Base-by-base conservation (phyloP, 257 asterid genomes). In the Euphrasia confusa region DNA sequence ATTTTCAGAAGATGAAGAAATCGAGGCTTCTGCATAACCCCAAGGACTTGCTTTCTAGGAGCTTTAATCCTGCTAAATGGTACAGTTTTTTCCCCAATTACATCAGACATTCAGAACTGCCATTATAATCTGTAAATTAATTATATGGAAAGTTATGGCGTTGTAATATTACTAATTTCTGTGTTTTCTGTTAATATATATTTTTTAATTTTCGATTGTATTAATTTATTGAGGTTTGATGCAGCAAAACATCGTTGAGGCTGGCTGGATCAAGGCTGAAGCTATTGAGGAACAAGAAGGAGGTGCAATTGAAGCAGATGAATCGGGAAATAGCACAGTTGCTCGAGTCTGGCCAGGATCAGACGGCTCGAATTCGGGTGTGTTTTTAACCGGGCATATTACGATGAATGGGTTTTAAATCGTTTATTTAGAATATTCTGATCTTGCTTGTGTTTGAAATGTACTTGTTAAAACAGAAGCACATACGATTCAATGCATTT, bases 51-150 rank as follows among this genome's bases (percentile, higher is more conserved):
- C 77, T 91, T 27, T 76, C 82, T 61, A 79, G 80, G 84, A 81
- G 92, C 87, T 91, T 91, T 80, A 84, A 88, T 60, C 90, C 98
- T 45, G 73, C 86, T 37, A 91, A 88, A 84, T 91, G 94, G 98
- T 91, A 84, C 28, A n/a, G n/a, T n/a, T 63, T 66, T 64, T 13
- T n/a, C 17, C 40, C 39, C 70, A 27, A 58, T 27, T 64, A 47
- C n/a, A n/a, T n/a, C n/a, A n/a, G n/a, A n/a, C n/a, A 58, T 58
- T 62, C 63, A 9, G 9, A 24, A 44, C 42, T 64, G 24, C 11
- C 13, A 15, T 56, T 13, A 3, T 55, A 7, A 27, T 66, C 11
- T 63, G 39, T 48, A 30, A 52, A 2, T 27, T 3, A 40, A 9
- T 47, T 33, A 1, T 17, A 52, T 24, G 30, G 58, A 15, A 17